phyloP scores from a whole-genome alignment of 2,329 filamentous ascomycete species.

The Calonectria hongkongensis region DNA sequence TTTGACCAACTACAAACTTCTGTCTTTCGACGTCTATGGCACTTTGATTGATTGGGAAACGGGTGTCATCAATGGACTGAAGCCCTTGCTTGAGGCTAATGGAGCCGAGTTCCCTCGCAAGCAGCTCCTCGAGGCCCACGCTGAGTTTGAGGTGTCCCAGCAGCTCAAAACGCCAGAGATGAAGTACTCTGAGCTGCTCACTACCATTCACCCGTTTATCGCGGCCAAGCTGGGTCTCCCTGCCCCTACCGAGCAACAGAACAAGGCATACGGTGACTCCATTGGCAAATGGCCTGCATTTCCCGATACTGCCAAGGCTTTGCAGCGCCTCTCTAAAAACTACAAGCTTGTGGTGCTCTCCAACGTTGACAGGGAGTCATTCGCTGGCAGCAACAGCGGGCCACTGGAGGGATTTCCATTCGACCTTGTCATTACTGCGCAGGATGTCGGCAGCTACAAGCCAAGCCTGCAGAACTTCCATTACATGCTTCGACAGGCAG shows the following conservation, averaged over 20 bases:
- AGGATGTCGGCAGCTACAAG: constrained; percentile 84
- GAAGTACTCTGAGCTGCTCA: constrained; percentile 77
- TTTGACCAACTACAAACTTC: constrained; percentile 59
- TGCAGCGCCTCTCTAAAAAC: constrained; percentile 67
- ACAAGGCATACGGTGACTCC: constrained; percentile 69
- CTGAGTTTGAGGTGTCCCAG: constrained; percentile 68
- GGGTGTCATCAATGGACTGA: constrained; percentile 75
- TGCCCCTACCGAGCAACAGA: constrained; percentile 61
- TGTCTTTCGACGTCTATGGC: constrained; percentile 88
- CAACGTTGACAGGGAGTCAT: constrained; percentile 74
- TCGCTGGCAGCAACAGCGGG: constrained; percentile 65
- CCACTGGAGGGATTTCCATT: constrained; percentile 71
- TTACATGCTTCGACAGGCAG: constrained; percentile 74
- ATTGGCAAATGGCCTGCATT: constrained; percentile 76
- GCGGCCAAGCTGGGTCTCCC: constrained; percentile 65
- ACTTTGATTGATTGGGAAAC: constrained; percentile 87
- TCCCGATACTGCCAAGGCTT: constrained; percentile 73
- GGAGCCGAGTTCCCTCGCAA: constrained; percentile 57
- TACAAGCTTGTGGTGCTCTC: constrained; percentile 77
- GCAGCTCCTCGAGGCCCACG: constrained; percentile 64
- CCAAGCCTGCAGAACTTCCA: constrained; percentile 80
- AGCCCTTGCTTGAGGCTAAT: constrained; percentile 65
- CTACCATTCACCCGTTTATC: constrained; percentile 66
- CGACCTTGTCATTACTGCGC: constrained; percentile 79
- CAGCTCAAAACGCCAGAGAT: constrained; percentile 74